These are phyloP conservation scores for Citrullus amarus DNA, from an alignment of 306 rosid species.

Conservation along the genomic window DNA sequence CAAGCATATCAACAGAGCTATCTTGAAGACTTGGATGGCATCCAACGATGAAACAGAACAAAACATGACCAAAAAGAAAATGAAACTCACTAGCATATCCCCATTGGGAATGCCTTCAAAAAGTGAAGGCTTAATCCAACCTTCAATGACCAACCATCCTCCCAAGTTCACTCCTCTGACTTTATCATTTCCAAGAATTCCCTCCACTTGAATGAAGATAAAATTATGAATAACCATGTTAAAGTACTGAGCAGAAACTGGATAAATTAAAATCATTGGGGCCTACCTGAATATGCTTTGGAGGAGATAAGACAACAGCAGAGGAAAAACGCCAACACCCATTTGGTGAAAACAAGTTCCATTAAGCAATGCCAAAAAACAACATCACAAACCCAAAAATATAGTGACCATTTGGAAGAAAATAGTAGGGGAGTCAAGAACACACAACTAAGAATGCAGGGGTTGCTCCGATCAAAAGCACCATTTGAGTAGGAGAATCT, in stretches of 20 bases:
- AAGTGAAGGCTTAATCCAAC: slow-evolving; percentile 93
- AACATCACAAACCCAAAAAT: slow-evolving; percentile 23
- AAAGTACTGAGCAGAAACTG: background rate
- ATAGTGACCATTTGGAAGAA: slow-evolving; percentile 28
- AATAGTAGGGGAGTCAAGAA: slow-evolving; percentile 1
- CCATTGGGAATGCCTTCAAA: slow-evolving; percentile 89
- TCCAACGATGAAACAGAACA: background rate
- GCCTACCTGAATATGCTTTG: slow-evolving; percentile 47
- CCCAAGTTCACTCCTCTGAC: slow-evolving; percentile 91
- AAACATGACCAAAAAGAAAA: slow-evolving; percentile 9
- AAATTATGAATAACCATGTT: background rate
- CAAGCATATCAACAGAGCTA: slow-evolving; percentile 7
- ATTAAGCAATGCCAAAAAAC: slow-evolving; percentile 45
- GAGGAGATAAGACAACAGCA: slow-evolving; percentile 39
- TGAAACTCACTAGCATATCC: slow-evolving; percentile 75
- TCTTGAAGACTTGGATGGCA: slow-evolving; percentile 8
- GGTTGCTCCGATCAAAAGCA: slow-evolving; percentile 20
- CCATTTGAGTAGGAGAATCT: slow-evolving; percentile 22
- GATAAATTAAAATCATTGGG: slow-evolving; percentile 13
- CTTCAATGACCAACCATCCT: slow-evolving; percentile 91
- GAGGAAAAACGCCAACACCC: slow-evolving; percentile 46
- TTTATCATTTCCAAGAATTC: slow-evolving; percentile 46
- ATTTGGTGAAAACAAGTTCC: slow-evolving; percentile 56
- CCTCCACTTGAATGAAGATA: slow-evolving; percentile 42
- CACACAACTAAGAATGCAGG: slow-evolving; percentile 14